A percentile compares a stretch with the other conserved stretches of the same genome.
phyloP scores from a whole-genome alignment of 2,329 filamentous ascomycete species.

The Alternaria conjuncta region DNA sequence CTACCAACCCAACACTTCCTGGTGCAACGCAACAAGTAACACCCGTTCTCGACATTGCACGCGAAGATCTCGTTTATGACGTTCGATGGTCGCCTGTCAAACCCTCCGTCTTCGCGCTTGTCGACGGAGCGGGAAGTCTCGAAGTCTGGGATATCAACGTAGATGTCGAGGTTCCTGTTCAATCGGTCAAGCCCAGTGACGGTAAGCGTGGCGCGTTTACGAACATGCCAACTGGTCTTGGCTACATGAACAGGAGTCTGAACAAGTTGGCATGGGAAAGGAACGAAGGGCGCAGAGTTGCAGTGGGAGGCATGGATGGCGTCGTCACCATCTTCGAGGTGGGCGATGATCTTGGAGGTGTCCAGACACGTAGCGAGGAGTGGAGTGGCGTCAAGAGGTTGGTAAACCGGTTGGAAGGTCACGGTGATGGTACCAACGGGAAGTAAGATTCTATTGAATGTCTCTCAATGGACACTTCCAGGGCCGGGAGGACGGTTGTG shows the following conservation, averaged over 20 bases:
- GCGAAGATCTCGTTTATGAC: conserved; percentile 97
- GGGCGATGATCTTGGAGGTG: conserved; percentile 78
- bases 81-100: conserved; percentile 94
- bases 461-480: background rate
- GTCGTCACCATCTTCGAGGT: conserved; percentile 94
- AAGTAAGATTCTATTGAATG: conserved; percentile 16
- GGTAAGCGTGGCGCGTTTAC: conserved; percentile 43
- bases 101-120: conserved; percentile 91
- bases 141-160: conserved; percentile 96
- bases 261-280: conserved; percentile 97
- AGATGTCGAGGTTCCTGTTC: conserved; percentile 90
- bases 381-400: conserved; percentile 94
- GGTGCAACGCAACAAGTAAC: conserved; percentile 60
- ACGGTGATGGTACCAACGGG: conserved; percentile 33
- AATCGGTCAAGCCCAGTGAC: conserved; percentile 75
- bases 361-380: conserved; percentile 85
- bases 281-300: conserved; percentile 83
- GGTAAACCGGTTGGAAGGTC: conserved; percentile 72
- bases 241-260: conserved; percentile 80
- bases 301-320: conserved; percentile 90
- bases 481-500: background rate
- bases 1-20: conserved; percentile 50
- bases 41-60: conserved; percentile 86
- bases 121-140: conserved; percentile 89
- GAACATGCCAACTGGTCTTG: conserved; percentile 50